phyloP scores from a whole-genome alignment of 2,329 filamentous ascomycete species.

The Thelonectria blattea region DNA sequence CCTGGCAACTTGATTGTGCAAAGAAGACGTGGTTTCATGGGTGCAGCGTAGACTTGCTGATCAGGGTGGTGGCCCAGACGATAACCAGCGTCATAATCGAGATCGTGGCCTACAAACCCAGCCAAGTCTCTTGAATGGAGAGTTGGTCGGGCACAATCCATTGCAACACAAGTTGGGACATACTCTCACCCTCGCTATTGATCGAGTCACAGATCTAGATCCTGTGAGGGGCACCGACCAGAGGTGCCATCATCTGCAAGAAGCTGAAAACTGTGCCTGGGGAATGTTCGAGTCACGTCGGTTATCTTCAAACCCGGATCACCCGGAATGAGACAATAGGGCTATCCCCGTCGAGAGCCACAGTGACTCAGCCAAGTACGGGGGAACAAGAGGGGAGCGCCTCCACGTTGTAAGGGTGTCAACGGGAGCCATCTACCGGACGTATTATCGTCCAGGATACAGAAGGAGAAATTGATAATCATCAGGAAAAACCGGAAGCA shows the following conservation, averaged over 20 bases:
- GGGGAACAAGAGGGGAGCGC: not conserved
- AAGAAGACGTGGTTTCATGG: not conserved
- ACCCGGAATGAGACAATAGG: not conserved
- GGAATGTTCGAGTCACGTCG: constrained; percentile 14
- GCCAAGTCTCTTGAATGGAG: constrained; percentile 1
- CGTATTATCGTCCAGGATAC: not conserved
- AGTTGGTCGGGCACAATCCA: constrained; percentile 2
- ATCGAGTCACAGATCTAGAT: constrained; percentile 12
- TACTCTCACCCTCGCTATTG: constrained; percentile 2
- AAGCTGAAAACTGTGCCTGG: constrained; percentile 10
- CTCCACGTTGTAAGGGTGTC: not conserved
- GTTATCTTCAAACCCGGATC: not conserved
- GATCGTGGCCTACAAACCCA: not conserved
- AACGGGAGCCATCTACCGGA: not conserved
- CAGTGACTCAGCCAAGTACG: not conserved
- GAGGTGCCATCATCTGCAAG: constrained; percentile 13
- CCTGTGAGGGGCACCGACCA: constrained; percentile 25
- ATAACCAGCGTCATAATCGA: not conserved
- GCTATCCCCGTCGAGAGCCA: not conserved
- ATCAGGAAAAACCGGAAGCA: not conserved
- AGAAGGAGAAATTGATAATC: not conserved
- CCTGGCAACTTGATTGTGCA: not conserved
- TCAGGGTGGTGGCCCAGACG: not conserved
- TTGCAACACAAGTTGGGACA: constrained; percentile 4
- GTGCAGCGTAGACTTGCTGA: not conserved